Percentiles rank a stretch among this genome's conserved stretches.
Evolutionary conservation across 106 monocot species (phyloP).

Genomic region (Phalaenopsis equestris): DNA sequence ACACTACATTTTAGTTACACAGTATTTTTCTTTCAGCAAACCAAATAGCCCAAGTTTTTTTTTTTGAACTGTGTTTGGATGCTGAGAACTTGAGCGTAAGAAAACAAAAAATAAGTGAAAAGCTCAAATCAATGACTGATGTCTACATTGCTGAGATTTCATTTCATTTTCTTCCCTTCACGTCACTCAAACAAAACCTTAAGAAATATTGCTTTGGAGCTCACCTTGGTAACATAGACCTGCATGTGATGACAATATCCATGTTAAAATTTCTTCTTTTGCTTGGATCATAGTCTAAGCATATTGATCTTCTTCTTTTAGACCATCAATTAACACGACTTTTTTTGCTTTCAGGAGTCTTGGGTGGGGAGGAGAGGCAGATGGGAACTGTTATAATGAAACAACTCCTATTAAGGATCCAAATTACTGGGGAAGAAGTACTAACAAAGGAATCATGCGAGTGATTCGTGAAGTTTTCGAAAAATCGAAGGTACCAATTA

Average conservation of each 20-base stretch:
- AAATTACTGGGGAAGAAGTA: conserved; percentile 46
- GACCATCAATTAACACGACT: background rate
- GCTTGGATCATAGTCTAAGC: background rate
- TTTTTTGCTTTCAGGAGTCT: conserved; percentile 30
- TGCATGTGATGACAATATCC: background rate
- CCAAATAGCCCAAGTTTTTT: too few species aligned
- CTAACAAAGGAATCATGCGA: conserved; percentile 58
- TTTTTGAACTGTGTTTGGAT: too few species aligned
- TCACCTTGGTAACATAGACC: background rate
- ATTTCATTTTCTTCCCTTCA: too few species aligned
- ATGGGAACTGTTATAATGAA: conserved; percentile 73
- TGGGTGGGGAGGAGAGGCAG: conserved; percentile 54
- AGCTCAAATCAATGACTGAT: too few species aligned
- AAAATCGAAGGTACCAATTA: conserved; percentile 33
- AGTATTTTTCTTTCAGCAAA: too few species aligned
- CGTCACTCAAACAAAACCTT: background rate
- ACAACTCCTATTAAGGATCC: conserved; percentile 42
- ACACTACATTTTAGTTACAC: too few species aligned
- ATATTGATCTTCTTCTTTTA: background rate
- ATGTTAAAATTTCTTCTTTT: background rate
- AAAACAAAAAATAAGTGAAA: too few species aligned
- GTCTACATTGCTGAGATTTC: too few species aligned
- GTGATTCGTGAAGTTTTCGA: conserved; percentile 39
- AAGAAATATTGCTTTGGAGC: background rate
- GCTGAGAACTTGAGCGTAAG: too few species aligned